Percentiles rank a stretch among this genome's conserved stretches.
phyloP scores from a whole-genome alignment of 116 monocot genomes.

The Papilionanthe hybrid region DNA sequence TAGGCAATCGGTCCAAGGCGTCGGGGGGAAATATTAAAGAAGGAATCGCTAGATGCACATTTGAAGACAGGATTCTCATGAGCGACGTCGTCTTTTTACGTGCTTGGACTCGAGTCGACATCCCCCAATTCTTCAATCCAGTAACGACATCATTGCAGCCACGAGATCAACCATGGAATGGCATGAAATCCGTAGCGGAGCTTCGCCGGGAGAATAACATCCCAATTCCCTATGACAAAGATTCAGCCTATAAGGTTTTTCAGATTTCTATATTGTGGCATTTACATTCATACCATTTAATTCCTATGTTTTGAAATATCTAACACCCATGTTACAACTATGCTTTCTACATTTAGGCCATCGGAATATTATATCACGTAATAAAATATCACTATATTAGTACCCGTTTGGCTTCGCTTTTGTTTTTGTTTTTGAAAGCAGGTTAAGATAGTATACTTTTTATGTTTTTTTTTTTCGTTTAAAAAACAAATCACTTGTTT shows the following conservation, averaged over 20 bases:
- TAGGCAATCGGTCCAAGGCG: conserved; percentile 52
- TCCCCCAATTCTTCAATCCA: conserved; percentile 79
- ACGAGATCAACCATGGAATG: conserved; percentile 61
- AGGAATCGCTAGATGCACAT: conserved; percentile 93
- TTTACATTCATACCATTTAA: too few relatives aligned
- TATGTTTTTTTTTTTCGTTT: too few relatives aligned
- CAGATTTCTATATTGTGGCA: not conserved
- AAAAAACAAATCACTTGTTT: too few relatives aligned
- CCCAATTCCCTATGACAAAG: conserved; percentile 72
- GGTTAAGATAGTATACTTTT: too few relatives aligned
- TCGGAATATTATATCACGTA: too few relatives aligned
- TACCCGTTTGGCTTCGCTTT: too few relatives aligned
- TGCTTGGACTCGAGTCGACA: conserved; percentile 82
- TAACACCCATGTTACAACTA: too few relatives aligned
- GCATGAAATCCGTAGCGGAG: conserved; percentile 80
- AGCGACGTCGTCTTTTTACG: conserved; percentile 92
- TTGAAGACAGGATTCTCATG: conserved; percentile 93
- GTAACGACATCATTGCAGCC: conserved; percentile 74
- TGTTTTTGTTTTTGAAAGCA: too few relatives aligned
- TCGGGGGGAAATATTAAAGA: conserved; percentile 57
- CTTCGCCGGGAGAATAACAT: conserved; percentile 68
- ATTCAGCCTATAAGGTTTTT: conserved; percentile 81
- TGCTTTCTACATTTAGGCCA: too few relatives aligned
- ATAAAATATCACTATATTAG: too few relatives aligned
- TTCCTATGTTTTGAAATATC: too few relatives aligned